Evolutionary conservation across 257 asterid species (phyloP), one percentile per base, ranked within the genome.

Genomic region (Eucommia ulmoides): DNA sequence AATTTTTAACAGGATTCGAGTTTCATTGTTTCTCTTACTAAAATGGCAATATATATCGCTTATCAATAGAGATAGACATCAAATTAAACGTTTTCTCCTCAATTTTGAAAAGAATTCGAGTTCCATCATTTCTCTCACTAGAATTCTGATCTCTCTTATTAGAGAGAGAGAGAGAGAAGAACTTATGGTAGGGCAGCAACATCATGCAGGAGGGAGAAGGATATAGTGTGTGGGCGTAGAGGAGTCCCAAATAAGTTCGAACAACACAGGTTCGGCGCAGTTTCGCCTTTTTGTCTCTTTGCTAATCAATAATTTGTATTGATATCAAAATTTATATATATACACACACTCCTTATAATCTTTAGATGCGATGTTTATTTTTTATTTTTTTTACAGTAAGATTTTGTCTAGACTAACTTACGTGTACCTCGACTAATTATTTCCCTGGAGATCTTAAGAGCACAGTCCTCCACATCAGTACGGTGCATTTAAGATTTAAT

Each of bases 231-330:
- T 3, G 16, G 44, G 11, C 0, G 47, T 16, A 29, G 45, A 25
- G 22, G 55, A 47, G 24, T 78, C 58, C 53, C 81, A 66, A 51
- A 76, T 84, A 76, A 54, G 82, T 76, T 71, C 51, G 77, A 64
- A 49, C 56, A 63, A 69, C 81, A 61, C 85, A 84, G 81, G 41
- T 84, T 81, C 94, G 61, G 52, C 66, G 94, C 79, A 81, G 49
- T 56, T 84, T 84, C 94, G 49, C 66, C 49, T 18, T 19, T 80
- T 80, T 83, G 92, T 83, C 68, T 29, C 68, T 65, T 76, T 65
- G 67, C 62, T 49, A 24, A 33, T 53, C 75, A 64, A 79, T 67
- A 38, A 56, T 49, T 47, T 35, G 16, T 35, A n/a, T n/a, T n/a
- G n/a, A n/a, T n/a, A n/a, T n/a, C n/a, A n/a, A n/a, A n/a, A n/a